Base-by-base conservation (phyloP, 1,284 basidiomycete species). In the Cutaneotrichosporon daszewskae region DNA sequence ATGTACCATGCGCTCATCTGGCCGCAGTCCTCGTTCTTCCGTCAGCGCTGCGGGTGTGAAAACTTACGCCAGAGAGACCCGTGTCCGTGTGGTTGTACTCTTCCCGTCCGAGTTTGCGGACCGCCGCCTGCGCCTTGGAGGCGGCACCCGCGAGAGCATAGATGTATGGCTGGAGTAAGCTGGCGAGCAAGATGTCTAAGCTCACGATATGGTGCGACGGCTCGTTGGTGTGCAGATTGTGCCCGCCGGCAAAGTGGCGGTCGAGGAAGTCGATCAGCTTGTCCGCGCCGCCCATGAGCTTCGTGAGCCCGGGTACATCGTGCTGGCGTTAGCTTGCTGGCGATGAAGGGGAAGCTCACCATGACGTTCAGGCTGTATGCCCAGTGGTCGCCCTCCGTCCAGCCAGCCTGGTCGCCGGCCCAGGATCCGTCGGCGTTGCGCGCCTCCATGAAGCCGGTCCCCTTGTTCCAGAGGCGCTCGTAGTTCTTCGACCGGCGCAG, bases 1-100 rank as follows among this genome's bases (percentile, higher is more conserved):
- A 87, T 75, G 60, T 83, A 88, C 86, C 86, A 89, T 0, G 85
- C 83, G 57, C 82, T 85, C 84, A 88, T 88, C 63, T 89, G 87
- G 0, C 87, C 86, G 55, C 86, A 88, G 58, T 90, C 87, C 64
- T 90, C 87, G 58, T 89, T 90, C 80, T 85, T 3, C 7, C n/a
- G 33, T 43, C 26, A 27, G 27, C 19, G 4, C 25, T 12, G 28
- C 17, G 18, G 18, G 9, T 20, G 11, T 23, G 17, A 41, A 37
- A 32, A 84, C 42, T 76, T 77, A 3, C 55, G 5, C 57, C 66
- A 8, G 52, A 60, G n/a, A 62, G 49, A 7, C 58, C 63, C 22
- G 37, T 48, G 10, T 80, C 75, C 1, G 80, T 80, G 43, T 79
- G 78, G 53, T 83, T 81, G 64, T 86, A 88, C 60, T 85, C 76